Base-by-base conservation (phyloP, 371 early-diverging fungal species). In the Mucor mucedo region DNA sequence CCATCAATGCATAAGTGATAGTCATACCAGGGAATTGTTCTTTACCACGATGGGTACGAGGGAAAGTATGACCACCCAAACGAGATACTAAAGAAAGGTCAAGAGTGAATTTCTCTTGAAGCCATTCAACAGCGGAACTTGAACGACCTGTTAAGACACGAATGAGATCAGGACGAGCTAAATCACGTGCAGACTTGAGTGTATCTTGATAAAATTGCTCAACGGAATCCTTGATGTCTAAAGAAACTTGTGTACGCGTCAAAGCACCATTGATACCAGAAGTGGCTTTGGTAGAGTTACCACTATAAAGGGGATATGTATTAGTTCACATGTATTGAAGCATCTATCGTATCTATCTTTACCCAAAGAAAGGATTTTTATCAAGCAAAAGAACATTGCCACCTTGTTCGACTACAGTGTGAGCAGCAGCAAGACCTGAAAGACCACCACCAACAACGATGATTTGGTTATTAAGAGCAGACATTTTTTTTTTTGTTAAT, bases 21-120 rank as follows among this genome's bases (percentile, higher is more conserved):
- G 95, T 95, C 95, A 95, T 95, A 59, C 95, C 95, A 30, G 95
- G 95, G 84, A 95, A 93, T 77, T 90, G 88, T 71, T 95, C 95
- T 69, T 89, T 93, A 65, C 95, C 95, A 86, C 96, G 94, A 76
- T 97, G 97, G 8, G 97, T 97, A 76, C 97, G 91, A 28, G 95
- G 94, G 70, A 85, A 86, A 35, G 89, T 82, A 71, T 91, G 91
- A 16, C 93, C 98, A 73, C 98, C 98, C 42, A 95, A 84, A 64
- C 95, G 95, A 30, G 95, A 87, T 9, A 98, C 88, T 56, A 95
- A 81, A 29, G 92, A 90, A 11, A 98, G 81, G 66, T 95, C 95
- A 52, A 98, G 81, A 21, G 82, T 71, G 78, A 97, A 98, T 72
- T 88, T 89, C 40, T 93, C 91, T 71, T 94, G 91, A 52, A 98